Evolutionary conservation across 805 yeast genomes (phyloP), one percentile per base, ranked within the genome.

Genomic region (Saccharomycopsis babjevae): DNA sequence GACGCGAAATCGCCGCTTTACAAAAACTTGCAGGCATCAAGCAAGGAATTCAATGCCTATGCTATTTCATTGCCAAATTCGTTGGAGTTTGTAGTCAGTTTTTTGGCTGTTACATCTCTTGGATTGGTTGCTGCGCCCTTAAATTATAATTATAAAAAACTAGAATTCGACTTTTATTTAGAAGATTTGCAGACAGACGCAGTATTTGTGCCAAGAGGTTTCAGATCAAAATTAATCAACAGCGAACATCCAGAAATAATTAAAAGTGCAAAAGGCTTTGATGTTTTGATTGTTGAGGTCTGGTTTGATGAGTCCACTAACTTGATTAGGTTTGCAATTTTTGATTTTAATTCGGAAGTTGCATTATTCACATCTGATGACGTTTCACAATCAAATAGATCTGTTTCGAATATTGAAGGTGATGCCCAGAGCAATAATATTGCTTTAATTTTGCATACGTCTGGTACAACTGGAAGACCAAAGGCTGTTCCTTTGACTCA

Each of bases 381-480:
- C 3, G 11, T 38, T 5, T 38, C 55, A 6, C 28, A 46, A 32
- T 32, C 38, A 43, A 50, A 54, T 3, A 10, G 18, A 10, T 20
- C 42, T 20, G 25, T 30, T 7, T 55, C 46, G 15, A 60, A 57
- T 20, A 72, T 78, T 62, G 78, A 81, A 25, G 81, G 82, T 1
- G 70, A 65, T 57, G 76, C 83, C 1, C 64, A 69, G 16, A 78
- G 83, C 1, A 72, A 77, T 55, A 86, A 84, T 61, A 77, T 82
- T 42, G 89, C 89, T 2, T 72, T 86, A 70, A 82, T 86, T 30
- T 72, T 86, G 56, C 90, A 86, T 71, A 86, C 92, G 8, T 81
- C 86, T 56, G 92, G 92, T 36, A 86, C 91, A 8, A 86, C 91
- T 1, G 89, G 90, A 1, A 78, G 84, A 58, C 91, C 91, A 57